phyloP scores from a whole-genome alignment of 106 monocot genomes.

The Posidonia australis region DNA sequence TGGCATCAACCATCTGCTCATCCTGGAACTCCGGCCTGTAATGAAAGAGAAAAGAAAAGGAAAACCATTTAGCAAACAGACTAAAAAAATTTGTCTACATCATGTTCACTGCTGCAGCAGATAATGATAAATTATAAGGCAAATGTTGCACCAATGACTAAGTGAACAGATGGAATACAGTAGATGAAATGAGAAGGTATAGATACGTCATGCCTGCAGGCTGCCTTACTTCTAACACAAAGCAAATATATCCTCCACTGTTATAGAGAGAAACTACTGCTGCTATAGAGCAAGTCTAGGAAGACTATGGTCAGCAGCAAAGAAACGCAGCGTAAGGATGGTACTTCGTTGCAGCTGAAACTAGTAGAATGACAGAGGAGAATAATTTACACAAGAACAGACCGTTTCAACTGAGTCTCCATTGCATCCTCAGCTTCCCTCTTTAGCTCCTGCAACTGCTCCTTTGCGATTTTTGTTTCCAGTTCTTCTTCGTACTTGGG shows the following conservation, averaged over 20 bases:
- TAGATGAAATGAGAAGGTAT: too few relatives aligned
- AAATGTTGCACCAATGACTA: too few relatives aligned
- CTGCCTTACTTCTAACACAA: too few relatives aligned
- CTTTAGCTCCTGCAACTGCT: conserved; percentile 59
- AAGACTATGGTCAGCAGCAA: too few relatives aligned
- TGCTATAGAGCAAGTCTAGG: too few relatives aligned
- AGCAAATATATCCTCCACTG: too few relatives aligned
- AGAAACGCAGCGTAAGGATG: too few relatives aligned
- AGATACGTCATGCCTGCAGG: too few relatives aligned
- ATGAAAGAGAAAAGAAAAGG: not conserved
- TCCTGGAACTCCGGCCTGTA: conserved; percentile 83
- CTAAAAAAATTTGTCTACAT: not conserved
- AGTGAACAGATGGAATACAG: too few relatives aligned
- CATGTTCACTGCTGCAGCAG: too few relatives aligned
- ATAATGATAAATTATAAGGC: too few relatives aligned
- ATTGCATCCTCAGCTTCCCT: conserved; percentile 78
- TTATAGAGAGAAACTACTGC: too few relatives aligned
- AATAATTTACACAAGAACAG: not conserved
- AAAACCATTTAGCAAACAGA: not conserved
- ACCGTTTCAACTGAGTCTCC: conserved; percentile 92
- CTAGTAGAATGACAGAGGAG: not conserved
- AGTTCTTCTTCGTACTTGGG: conserved; percentile 77
- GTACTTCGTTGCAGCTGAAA: not conserved
- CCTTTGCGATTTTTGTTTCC: conserved; percentile 79
- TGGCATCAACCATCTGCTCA: conserved; percentile 75